Conservation (phyloP, 108 stramenopile species). For the Cyclotella cryptica region DNA sequence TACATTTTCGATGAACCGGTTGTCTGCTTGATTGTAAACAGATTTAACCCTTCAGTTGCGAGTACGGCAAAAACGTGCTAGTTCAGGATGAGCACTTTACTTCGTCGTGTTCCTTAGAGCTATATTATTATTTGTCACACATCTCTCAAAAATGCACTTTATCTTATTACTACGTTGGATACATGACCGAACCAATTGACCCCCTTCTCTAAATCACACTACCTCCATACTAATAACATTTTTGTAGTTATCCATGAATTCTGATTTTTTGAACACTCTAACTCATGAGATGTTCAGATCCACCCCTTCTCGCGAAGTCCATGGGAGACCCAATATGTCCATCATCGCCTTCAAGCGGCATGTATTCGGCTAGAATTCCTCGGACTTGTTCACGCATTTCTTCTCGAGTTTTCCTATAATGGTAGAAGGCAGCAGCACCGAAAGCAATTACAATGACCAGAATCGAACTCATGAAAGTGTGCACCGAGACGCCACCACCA, state of each 20-base stretch:
- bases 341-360: constrained; percentile 88
- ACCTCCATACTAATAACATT: background rate
- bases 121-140: too few relatives aligned
- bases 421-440: constrained; percentile 69
- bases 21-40: too few relatives aligned
- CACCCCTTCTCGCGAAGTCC: constrained; percentile 58
- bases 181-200: too few relatives aligned
- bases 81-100: too few relatives aligned
- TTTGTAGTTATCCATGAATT: background rate
- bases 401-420: constrained; percentile 78
- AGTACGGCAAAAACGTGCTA: too few relatives aligned
- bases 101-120: too few relatives aligned
- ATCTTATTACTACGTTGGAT: too few relatives aligned
- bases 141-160: too few relatives aligned
- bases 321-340: constrained; percentile 54
- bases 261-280: background rate
- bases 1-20: too few relatives aligned
- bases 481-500: constrained; percentile 48
- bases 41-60: too few relatives aligned
- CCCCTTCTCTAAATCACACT: too few relatives aligned
- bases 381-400: constrained; percentile 92
- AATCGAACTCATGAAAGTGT: constrained; percentile 55
- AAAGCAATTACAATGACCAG: constrained; percentile 49
- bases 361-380: constrained; percentile 91
- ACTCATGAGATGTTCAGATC: constrained; percentile 47